A percentile compares a stretch with the other conserved stretches of the same genome.
Conservation (phyloP, 2,329 filamentous ascomycete genomes). For the Xylaria sp. region DNA sequence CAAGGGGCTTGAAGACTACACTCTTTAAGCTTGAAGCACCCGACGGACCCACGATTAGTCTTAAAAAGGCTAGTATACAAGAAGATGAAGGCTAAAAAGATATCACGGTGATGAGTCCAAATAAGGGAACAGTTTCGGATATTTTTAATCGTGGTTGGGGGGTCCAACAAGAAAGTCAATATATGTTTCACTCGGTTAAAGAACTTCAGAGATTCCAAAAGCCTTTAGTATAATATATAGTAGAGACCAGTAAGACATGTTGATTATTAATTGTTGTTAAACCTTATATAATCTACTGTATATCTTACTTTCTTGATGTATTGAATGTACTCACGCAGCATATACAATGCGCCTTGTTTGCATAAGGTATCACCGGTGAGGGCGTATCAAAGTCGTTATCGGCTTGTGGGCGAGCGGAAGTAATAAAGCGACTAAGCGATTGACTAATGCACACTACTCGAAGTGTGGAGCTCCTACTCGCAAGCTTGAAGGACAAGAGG, state of each 20-base stretch:
- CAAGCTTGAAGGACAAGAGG: constrained; percentile 9
- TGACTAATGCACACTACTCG: constrained; percentile 25
- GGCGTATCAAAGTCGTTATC: neutral
- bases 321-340: neutral
- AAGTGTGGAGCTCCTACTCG: constrained; percentile 16
- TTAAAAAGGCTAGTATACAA: neutral
- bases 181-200: neutral
- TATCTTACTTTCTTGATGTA: neutral
- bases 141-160: constrained; percentile 7
- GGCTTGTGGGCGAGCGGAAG: constrained; percentile 35
- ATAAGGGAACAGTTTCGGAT: constrained; percentile 20
- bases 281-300: neutral
- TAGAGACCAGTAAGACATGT: neutral
- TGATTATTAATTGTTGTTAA: neutral
- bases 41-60: neutral
- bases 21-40: neutral
- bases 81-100: constrained; percentile 8
- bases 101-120: constrained; percentile 5
- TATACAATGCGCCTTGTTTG: neutral
- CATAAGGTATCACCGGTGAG: neutral
- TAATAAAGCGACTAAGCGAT: constrained; percentile 12
- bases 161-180: neutral
- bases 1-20: neutral
- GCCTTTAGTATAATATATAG: neutral
- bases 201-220: neutral